Evolutionary conservation across 225 moss, liverwort and hornwort genomes (phyloP).

Genomic region (Polytrichum commune): DNA sequence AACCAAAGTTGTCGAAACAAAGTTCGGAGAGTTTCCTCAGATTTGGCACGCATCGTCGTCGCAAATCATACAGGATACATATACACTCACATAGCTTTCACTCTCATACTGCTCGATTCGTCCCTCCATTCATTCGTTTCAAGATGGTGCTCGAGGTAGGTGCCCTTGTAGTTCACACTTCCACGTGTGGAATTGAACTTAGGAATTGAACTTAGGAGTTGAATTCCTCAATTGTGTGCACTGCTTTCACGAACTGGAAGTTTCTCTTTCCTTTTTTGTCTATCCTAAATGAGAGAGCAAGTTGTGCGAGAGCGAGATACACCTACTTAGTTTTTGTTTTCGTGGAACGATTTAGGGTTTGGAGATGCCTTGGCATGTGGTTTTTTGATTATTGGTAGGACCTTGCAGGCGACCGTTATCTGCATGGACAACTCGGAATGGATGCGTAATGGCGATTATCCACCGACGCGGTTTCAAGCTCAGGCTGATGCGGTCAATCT

Average conservation of each 20-base stretch:
- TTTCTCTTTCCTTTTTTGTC: neutral
- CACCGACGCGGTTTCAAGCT: slow-evolving; percentile 94
- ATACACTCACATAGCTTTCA: too few species aligned
- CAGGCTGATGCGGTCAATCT: slow-evolving; percentile 98
- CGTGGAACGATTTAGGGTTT: neutral
- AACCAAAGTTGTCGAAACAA: too few species aligned
- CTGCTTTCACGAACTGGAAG: neutral
- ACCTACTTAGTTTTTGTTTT: neutral
- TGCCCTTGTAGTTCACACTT: slow-evolving; percentile 10
- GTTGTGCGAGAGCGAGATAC: neutral
- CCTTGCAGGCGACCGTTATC: slow-evolving; percentile 86
- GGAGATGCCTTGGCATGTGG: slow-evolving; percentile 1
- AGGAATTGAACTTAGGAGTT: neutral
- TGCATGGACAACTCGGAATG: slow-evolving; percentile 99
- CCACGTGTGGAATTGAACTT: slow-evolving; percentile 6
- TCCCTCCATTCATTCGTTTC: neutral
- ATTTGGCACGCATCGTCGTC: too few species aligned
- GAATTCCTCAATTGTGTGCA: neutral
- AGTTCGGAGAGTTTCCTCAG: too few species aligned
- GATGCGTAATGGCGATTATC: slow-evolving; percentile 99
- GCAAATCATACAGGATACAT: too few species aligned
- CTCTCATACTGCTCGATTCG: too few species aligned
- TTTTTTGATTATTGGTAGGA: slow-evolving; percentile 4
- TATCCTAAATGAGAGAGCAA: neutral
- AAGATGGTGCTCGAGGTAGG: slow-evolving; percentile 58